Evolutionary conservation across 495 filamentous ascomycete genomes (phyloP).

Genomic region (Annulohypoxylon moriforme): DNA sequence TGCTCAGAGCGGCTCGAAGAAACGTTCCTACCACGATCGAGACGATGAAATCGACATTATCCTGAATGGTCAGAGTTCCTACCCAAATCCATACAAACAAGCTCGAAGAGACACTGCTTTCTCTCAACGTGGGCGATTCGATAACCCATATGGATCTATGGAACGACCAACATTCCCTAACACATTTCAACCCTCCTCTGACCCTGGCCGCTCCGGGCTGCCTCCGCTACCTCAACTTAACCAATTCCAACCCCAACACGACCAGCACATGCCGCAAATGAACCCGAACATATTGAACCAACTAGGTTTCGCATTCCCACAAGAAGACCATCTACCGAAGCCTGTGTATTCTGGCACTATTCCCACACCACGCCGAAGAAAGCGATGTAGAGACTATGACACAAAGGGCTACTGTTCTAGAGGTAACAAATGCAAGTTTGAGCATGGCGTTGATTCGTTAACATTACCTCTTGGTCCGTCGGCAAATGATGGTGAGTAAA

Average conservation of each 20-base stretch:
- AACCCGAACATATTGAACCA: constrained; percentile 75
- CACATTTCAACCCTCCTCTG: constrained; percentile 24
- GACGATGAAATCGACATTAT: constrained; percentile 61
- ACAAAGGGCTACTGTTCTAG: constrained; percentile 85
- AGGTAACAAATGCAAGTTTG: constrained; percentile 81
- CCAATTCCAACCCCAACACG: constrained; percentile 34
- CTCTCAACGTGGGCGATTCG: constrained; percentile 58
- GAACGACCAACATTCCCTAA: constrained; percentile 21
- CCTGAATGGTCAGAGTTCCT: constrained; percentile 54
- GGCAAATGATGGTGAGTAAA: constrained; percentile 55
- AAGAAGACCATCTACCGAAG: constrained; percentile 56
- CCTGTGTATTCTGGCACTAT: constrained; percentile 37
- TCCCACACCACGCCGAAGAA: constrained; percentile 48
- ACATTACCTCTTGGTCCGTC: constrained; percentile 56
- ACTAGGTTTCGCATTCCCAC: constrained; percentile 71
- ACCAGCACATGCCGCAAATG: constrained; percentile 48
- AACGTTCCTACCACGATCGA: constrained; percentile 70
- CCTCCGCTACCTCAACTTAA: constrained; percentile 35
- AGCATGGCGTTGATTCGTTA: constrained; percentile 75
- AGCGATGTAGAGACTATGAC: constrained; percentile 87
- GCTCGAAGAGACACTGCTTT: constrained; percentile 71
- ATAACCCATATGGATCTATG: constrained; percentile 47
- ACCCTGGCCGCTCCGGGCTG: constrained; percentile 35
- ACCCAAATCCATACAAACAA: constrained; percentile 70
- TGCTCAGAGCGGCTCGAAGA: constrained; percentile 55